Base-by-base conservation (phyloP, 129 eudicot genomes). In the Tagetes patula region DNA sequence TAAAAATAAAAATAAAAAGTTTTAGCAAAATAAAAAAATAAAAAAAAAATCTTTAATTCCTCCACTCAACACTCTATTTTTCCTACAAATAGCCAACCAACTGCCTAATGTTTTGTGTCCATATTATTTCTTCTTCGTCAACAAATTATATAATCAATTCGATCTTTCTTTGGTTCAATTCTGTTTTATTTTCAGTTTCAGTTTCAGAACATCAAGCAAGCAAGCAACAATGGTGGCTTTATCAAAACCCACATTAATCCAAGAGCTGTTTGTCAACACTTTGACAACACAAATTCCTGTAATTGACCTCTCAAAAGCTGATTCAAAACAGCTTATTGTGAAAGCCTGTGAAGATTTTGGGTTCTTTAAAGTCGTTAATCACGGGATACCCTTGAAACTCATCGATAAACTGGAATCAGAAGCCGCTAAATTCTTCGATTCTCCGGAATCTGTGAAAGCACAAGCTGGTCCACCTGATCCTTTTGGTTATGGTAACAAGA, bases 321-420 rank as follows among this genome's bases (percentile, higher is more conserved):
- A 85, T 72, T 75, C 95, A 6, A 87, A 80, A 65, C 59, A 82
- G 66, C 94, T 80, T 11, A 74, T 88, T 36, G 89, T 91, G 4
- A 82, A 84, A 68, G 92, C 97, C n/a, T 91, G 97, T 73, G 75
- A 82, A 70, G 96, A 90, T 11, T 80, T 82, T 46, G 96, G 96
- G 13, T 88, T 91, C 83, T 88, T 87, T 52, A 91, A 91, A 64
- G 87, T 91, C 40, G 65, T 87, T 30, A 91, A 91, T 61, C 97
- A 87, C 75, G 90, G 91, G 1, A 58, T 91, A 33, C 87, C 97
- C 0, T 60, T 41, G 6, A 76, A 84, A 1, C 78, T 86, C 66
- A 85, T 91, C 78, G 10, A 75, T 38, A 50, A 73, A 48, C 85
- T 91, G n/a, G 97, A 91, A 77, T 59, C 87, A 0, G 81, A 88